Evolutionary conservation across 345 rosid species (phyloP).

Genomic region (Arabidopsis thaliana): TAIR10.1 NC_003070.9:92001-92500

Average conservation of each 20-base stretch:
- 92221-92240: not conserved
- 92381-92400: slow-evolving; percentile 96
- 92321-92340: slow-evolving; percentile 96
- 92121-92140: slow-evolving; percentile 8
- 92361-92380: slow-evolving; percentile 99
- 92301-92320: slow-evolving; percentile 61
- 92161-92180: not conserved
- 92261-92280: slow-evolving; percentile 54
- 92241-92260: slow-evolving; percentile 39
- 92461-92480: slow-evolving; percentile 92
- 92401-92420: slow-evolving; percentile 91
- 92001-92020: slow-evolving; percentile 90
- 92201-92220: not conserved
- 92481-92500: slow-evolving; percentile 73
- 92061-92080: slow-evolving; percentile 47
- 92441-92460: slow-evolving; percentile 96
- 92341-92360: slow-evolving; percentile 99
- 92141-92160: not conserved
- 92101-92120: not conserved
- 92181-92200: not conserved
- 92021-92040: slow-evolving; percentile 69
- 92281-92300: slow-evolving; percentile 47
- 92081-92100: slow-evolving; percentile 3
- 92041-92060: slow-evolving; percentile 44
- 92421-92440: slow-evolving; percentile 94